These are phyloP conservation scores for Candida ovalis DNA, from an alignment of 805 yeast genomes.

Conservation along the genomic window DNA sequence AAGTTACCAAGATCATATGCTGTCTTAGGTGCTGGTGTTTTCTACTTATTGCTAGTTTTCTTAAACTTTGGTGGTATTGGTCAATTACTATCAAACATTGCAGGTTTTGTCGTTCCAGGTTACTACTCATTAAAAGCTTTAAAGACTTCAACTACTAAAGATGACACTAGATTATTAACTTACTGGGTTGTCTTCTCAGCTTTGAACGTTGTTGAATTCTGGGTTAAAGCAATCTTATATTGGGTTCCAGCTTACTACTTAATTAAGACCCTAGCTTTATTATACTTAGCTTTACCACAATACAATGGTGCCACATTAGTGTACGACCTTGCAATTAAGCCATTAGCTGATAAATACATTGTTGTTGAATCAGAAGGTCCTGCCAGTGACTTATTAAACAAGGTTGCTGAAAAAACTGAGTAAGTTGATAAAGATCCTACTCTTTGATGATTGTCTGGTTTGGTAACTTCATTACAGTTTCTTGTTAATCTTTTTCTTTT, in stretches of 20 bases:
- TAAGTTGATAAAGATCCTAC: too few species aligned
- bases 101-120: conserved; percentile 88
- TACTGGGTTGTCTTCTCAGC: conserved; percentile 99
- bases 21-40: conserved; percentile 56
- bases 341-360: conserved; percentile 49
- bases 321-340: conserved; percentile 63
- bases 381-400: conserved; percentile 36
- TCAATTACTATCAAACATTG: conserved; percentile 86
- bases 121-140: conserved; percentile 84
- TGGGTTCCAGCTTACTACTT: conserved; percentile 97
- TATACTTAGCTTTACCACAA: conserved; percentile 84
- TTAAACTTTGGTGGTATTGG: conserved; percentile 94
- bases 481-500: not conserved
- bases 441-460: too few species aligned
- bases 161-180: conserved; percentile 85
- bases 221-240: conserved; percentile 89
- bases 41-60: conserved; percentile 76
- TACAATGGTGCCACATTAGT: conserved; percentile 81
- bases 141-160: conserved; percentile 61
- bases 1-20: conserved; percentile 82
- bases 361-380: conserved; percentile 20
- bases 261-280: conserved; percentile 81
- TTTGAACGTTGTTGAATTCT: conserved; percentile 88
- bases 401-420: conserved; percentile 46
- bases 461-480: too few species aligned